Conservation (phyloP, 257 asterid genomes). For the Solanum neorickii region DNA sequence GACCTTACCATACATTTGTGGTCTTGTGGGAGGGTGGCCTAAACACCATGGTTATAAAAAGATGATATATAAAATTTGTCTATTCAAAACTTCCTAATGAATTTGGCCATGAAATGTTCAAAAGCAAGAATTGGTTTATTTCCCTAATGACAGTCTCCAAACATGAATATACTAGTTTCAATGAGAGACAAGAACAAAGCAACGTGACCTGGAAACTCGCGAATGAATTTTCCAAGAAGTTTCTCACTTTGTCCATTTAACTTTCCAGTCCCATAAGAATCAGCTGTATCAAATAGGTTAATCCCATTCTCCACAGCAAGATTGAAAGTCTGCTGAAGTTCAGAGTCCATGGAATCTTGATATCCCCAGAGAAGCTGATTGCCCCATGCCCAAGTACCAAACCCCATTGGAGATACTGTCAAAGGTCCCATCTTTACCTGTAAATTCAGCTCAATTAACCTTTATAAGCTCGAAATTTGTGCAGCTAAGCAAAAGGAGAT, state of each 20-base stretch:
- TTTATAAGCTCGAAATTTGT: neutral
- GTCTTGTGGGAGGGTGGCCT: neutral
- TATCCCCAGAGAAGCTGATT: slow-evolving; percentile 94
- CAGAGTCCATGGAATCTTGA: slow-evolving; percentile 76
- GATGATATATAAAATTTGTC: neutral
- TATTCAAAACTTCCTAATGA: neutral
- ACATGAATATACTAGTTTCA: neutral
- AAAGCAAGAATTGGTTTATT: neutral
- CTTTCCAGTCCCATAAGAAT: slow-evolving; percentile 89
- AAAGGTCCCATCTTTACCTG: slow-evolving; percentile 77
- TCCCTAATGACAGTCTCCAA: neutral
- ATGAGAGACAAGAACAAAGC: neutral
- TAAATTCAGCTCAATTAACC: neutral
- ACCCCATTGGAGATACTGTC: slow-evolving; percentile 92
- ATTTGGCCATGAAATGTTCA: neutral
- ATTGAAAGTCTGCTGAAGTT: slow-evolving; percentile 77
- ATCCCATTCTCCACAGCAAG: slow-evolving; percentile 77
- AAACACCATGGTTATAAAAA: neutral
- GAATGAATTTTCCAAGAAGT: slow-evolving; percentile 87
- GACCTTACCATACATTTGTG: neutral
- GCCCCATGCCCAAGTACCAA: slow-evolving; percentile 99
- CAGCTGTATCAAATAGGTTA: slow-evolving; percentile 87
- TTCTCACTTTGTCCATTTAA: slow-evolving; percentile 88
- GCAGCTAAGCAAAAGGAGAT: neutral
- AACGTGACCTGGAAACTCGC: slow-evolving; percentile 33